phyloP scores from a whole-genome alignment of 164 flowering plant species.

The Stephania japonica region DNA sequence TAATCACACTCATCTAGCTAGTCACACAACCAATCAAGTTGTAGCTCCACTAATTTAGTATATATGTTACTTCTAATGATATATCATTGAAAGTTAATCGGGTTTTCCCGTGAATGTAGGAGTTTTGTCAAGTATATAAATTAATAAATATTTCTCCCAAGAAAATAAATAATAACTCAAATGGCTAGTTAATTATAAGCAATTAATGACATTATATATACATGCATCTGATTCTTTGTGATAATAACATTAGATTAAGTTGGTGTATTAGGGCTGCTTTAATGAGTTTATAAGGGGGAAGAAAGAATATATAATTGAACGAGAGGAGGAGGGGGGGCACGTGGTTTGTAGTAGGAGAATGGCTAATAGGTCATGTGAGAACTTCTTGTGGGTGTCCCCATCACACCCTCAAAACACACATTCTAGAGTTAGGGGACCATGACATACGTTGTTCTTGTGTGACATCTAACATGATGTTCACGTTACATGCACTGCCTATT shows the following conservation, averaged over 20 bases:
- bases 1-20: too few relatives aligned
- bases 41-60: too few relatives aligned
- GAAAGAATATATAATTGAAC: constrained; percentile 18
- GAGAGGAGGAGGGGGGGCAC: constrained; percentile 21
- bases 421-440: constrained; percentile 19
- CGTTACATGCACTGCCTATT: constrained; percentile 21
- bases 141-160: too few relatives aligned
- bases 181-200: not conserved
- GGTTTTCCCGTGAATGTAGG: too few relatives aligned
- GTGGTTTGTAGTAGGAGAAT: constrained; percentile 51
- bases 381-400: constrained; percentile 35
- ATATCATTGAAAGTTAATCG: too few relatives aligned
- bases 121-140: too few relatives aligned
- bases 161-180: not conserved
- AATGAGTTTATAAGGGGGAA: not conserved
- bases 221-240: too few relatives aligned
- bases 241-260: not conserved
- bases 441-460: constrained; percentile 17
- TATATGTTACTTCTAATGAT: too few relatives aligned
- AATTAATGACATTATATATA: not conserved
- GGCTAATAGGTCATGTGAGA: constrained; percentile 52
- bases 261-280: not conserved
- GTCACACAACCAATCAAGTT: too few relatives aligned
- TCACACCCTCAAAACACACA: constrained; percentile 15
- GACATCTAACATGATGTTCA: constrained; percentile 46